A percentile compares a stretch with the other conserved stretches of the same genome.
These are phyloP conservation scores for Citrus unshiu DNA, from an alignment of 345 rosid genomes.

Conservation along the genomic window DNA sequence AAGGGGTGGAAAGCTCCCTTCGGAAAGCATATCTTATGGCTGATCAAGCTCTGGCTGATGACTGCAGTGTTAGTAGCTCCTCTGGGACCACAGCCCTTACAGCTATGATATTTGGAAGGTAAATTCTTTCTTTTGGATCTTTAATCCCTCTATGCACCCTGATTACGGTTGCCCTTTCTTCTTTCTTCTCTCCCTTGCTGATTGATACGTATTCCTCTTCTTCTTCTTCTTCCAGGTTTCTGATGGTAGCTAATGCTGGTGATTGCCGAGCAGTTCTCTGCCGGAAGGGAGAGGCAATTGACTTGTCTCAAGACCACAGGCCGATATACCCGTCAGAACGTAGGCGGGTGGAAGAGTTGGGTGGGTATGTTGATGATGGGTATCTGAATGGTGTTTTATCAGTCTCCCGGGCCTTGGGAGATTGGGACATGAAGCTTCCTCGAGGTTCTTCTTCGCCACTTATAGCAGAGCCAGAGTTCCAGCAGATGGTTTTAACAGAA, in stretches of 20 bases:
- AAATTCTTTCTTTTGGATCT: background rate
- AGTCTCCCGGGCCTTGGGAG: constrained; percentile 83
- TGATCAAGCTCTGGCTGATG: constrained; percentile 69
- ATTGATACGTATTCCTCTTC: background rate
- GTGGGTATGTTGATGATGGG: constrained; percentile 63
- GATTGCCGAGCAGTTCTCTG: constrained; percentile 89
- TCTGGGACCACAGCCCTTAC: constrained; percentile 89
- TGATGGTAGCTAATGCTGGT: constrained; percentile 81
- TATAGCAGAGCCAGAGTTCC: constrained; percentile 74
- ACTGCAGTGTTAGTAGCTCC: constrained; percentile 51
- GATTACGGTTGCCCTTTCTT: background rate
- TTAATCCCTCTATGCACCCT: background rate
- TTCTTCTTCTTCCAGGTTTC: constrained; percentile 34
- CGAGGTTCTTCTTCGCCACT: constrained; percentile 68
- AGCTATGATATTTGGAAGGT: constrained; percentile 75
- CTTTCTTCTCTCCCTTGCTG: background rate
- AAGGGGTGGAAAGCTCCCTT: constrained; percentile 53
- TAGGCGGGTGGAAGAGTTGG: constrained; percentile 67
- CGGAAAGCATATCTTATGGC: constrained; percentile 63
- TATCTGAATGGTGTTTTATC: constrained; percentile 74
- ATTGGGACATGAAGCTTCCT: constrained; percentile 84
- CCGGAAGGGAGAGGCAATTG: constrained; percentile 65
- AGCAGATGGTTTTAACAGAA: constrained; percentile 49
- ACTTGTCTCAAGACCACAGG: constrained; percentile 81
- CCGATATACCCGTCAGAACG: constrained; percentile 59